phyloP scores from a whole-genome alignment of 2,329 filamentous ascomycete genomes.

The Botryotinia globosa region DNA sequence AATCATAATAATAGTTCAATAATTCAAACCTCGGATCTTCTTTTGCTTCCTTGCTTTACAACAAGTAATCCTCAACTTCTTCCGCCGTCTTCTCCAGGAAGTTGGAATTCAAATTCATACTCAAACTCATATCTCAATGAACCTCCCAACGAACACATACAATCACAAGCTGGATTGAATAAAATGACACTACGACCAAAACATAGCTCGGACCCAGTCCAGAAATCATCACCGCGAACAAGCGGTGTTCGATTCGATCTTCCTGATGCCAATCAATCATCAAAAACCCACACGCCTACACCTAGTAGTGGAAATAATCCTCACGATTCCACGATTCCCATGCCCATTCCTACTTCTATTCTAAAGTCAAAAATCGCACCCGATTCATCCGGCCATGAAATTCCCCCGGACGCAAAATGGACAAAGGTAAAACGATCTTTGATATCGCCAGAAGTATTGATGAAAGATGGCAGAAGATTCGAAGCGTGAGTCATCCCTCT shows the following conservation, averaged over 20 bases:
- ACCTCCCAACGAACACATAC: slow-evolving; percentile 22
- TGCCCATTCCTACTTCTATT: neutral
- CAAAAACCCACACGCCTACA: slow-evolving; percentile 10
- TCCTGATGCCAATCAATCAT: slow-evolving; percentile 9
- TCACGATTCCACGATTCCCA: neutral
- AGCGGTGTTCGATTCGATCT: slow-evolving; percentile 27
- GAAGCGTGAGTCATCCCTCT: slow-evolving; percentile 45
- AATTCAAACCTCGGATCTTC: slow-evolving; percentile 18
- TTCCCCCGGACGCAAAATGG: slow-evolving; percentile 57
- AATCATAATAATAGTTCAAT: slow-evolving; percentile 1
- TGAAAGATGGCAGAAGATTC: slow-evolving; percentile 55
- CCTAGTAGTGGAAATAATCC: slow-evolving; percentile 20
- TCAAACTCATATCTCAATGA: neutral
- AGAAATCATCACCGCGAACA: slow-evolving; percentile 20
- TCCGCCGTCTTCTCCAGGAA: neutral
- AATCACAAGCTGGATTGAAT: slow-evolving; percentile 2
- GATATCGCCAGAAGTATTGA: slow-evolving; percentile 57
- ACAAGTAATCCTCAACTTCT: slow-evolving; percentile 3
- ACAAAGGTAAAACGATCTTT: slow-evolving; percentile 55
- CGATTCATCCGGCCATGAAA: slow-evolving; percentile 55
- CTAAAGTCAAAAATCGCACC: slow-evolving; percentile 45
- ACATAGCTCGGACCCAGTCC: slow-evolving; percentile 20
- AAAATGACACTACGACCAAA: slow-evolving; percentile 26
- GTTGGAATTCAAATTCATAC: neutral
- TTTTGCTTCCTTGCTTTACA: neutral